Conservation (phyloP, 257 asterid genomes). For the Solanum bulbocastanum region DNA sequence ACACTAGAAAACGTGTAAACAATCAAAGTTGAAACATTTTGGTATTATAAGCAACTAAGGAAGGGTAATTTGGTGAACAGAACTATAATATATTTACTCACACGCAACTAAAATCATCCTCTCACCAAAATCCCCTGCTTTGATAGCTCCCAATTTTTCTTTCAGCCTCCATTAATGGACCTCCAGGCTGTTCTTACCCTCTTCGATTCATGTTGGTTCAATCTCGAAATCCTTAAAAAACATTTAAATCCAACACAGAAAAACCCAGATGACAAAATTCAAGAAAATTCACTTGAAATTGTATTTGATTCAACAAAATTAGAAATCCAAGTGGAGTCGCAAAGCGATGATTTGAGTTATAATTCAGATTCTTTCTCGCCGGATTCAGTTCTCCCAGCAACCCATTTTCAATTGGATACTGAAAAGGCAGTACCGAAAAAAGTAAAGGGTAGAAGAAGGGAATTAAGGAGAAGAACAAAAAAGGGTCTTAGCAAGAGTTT, state of each 20-base stretch:
- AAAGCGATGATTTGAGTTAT: conserved; percentile 18
- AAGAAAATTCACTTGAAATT: background rate
- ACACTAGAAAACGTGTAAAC: conserved; percentile 6
- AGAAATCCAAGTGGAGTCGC: conserved; percentile 12
- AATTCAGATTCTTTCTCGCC: conserved; percentile 16
- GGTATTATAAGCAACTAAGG: background rate
- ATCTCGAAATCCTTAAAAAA: conserved; percentile 9
- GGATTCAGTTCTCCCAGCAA: conserved; percentile 18
- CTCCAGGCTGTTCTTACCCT: conserved; percentile 26
- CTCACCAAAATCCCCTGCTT: background rate
- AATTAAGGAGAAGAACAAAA: background rate
- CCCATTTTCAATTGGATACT: background rate
- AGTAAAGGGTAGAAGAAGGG: background rate
- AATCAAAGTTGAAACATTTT: conserved; percentile 11
- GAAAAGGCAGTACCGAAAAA: background rate
- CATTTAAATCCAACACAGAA: background rate
- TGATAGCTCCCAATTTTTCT: background rate
- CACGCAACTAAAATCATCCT: background rate
- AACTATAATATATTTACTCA: background rate
- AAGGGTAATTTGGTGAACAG: conserved; percentile 8
- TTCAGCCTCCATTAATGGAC: conserved; percentile 22
- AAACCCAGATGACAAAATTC: background rate
- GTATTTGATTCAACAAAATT: background rate
- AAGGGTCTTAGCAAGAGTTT: conserved; percentile 28
- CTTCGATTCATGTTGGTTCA: conserved; percentile 41